These are phyloP conservation scores for Penicillium frequentans DNA, from an alignment of 2,329 filamentous ascomycete species.

Conservation along the genomic window DNA sequence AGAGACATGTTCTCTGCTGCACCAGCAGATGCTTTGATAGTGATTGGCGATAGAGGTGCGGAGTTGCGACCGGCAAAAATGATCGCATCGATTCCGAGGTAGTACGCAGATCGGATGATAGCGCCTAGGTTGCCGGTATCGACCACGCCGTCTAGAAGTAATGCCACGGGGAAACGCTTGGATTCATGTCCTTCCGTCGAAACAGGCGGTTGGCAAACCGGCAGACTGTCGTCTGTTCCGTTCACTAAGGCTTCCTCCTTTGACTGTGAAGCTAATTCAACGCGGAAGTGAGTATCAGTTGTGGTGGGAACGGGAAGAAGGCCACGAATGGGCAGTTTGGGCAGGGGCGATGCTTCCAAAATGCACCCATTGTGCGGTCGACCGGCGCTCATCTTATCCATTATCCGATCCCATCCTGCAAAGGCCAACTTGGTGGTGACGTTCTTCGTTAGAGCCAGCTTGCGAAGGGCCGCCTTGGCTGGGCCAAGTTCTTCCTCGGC, in stretches of 20 bases:
- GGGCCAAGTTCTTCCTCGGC: conserved; percentile 53
- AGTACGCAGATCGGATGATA: conserved; percentile 84
- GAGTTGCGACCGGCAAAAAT: conserved; percentile 72
- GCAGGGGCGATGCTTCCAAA: conserved; percentile 81
- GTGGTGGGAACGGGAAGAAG: conserved; percentile 54
- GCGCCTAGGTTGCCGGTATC: conserved; percentile 90
- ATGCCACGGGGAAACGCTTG: conserved; percentile 40
- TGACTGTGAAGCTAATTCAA: conserved; percentile 67
- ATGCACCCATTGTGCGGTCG: conserved; percentile 89
- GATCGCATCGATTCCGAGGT: conserved; percentile 85
- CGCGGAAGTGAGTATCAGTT: conserved; percentile 53
- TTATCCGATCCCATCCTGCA: conserved; percentile 61
- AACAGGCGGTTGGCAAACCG: conserved; percentile 23
- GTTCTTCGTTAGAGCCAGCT: conserved; percentile 41
- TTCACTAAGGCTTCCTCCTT: conserved; percentile 74
- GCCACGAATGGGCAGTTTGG: conserved; percentile 65
- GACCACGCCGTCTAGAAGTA: conserved; percentile 52
- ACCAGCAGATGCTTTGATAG: conserved; percentile 84
- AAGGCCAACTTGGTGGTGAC: conserved; percentile 63
- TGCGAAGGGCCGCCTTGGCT: conserved; percentile 37
- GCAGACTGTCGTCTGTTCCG: conserved; percentile 59
- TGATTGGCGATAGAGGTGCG: conserved; percentile 71
- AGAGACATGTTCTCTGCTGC: conserved; percentile 79
- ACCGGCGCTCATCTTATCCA: conserved; percentile 80
- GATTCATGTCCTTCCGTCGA: conserved; percentile 5